These are phyloP conservation scores for Atkinsonella hypoxylon DNA, from an alignment of 2,329 filamentous ascomycete genomes.

Conservation along the genomic window DNA sequence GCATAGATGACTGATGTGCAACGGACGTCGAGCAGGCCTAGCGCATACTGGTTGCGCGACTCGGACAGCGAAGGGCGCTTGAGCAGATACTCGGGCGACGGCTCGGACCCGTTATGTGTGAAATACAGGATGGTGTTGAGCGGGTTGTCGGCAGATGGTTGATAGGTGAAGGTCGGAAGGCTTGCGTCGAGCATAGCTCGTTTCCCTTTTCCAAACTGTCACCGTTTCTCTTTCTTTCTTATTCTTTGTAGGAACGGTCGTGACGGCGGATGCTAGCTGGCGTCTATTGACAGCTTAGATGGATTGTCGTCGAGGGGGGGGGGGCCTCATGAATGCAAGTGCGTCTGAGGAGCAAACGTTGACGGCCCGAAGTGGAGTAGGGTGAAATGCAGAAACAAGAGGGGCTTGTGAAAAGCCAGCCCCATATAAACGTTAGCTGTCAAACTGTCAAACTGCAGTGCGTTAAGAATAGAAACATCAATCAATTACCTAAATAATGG, in stretches of 20 bases:
- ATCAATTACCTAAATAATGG: too few species aligned
- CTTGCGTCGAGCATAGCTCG: conserved; percentile 80
- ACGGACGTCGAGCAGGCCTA: conserved; percentile 73
- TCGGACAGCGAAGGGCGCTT: conserved; percentile 57
- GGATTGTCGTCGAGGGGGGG: neutral
- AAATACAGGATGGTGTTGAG: conserved; percentile 47
- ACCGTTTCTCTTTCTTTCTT: too few species aligned
- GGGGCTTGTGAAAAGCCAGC: neutral
- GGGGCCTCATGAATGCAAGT: neutral
- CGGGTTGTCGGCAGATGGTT: conserved; percentile 38
- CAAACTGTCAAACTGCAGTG: neutral
- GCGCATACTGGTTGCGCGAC: conserved; percentile 74
- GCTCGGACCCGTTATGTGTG: conserved; percentile 67
- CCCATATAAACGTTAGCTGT: neutral
- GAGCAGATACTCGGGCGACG: conserved; percentile 67
- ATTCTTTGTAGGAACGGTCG: too few species aligned
- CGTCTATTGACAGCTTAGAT: neutral
- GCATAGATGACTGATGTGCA: conserved; percentile 73
- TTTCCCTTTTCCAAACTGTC: too few species aligned
- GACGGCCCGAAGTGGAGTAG: too few species aligned
- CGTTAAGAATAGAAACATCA: neutral
- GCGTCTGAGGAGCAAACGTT: too few species aligned
- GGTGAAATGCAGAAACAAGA: neutral
- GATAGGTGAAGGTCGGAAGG: conserved; percentile 60
- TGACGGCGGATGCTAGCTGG: too few species aligned